Base-by-base conservation (phyloP, 331 rosid species). In the Arachis monticola region DNA sequence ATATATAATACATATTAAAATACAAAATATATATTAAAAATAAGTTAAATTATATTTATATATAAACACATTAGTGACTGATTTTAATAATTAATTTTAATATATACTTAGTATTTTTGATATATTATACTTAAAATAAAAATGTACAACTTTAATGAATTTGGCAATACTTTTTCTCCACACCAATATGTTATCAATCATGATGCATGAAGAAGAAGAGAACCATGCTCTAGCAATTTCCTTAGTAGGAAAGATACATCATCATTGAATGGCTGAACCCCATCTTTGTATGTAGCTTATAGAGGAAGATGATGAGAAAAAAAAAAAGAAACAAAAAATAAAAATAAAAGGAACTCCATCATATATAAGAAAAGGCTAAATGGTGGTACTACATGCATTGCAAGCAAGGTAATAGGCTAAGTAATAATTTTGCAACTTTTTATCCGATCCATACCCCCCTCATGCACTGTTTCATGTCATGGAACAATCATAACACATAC, bases 401-500 rank as follows among this genome's bases (percentile, higher is more conserved):
- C 5, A 38, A 38, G 41, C 5, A 38, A 38, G 41, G 41, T 38
- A 38, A 38, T 38, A 38, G 41, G 41, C 41, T 70, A 69, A 78
- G 82, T 79, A 78, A 78, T 80, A 53, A 69, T 71, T 69, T 47
- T 63, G 9, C 59, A 55, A 27, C 64, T 82, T 79, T 74, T 73
- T 60, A 2, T 27, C 30, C 5, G 41, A 38, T 38, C 69, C 84
- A 65, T 82, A 41, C 84, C 83, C 71, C 83, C 84, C 83, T 74
- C 83, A 78, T 78, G 57, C 79, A 78, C 69, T 67, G 79, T 82
- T 53, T 80, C 78, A 72, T 74, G 81, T 76, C 78, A 79, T 81
- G 76, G 85, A 56, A 48, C 67, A 77, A 77, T 81, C 73, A 80
- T 83, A 76, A 56, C 82, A 67, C 82, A 17, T 63, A 30, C 51